A percentile compares a stretch with the other conserved stretches of the same genome.
Conservation (phyloP, 2,329 filamentous ascomycete genomes). For the Diaporthe vaccinii region DNA sequence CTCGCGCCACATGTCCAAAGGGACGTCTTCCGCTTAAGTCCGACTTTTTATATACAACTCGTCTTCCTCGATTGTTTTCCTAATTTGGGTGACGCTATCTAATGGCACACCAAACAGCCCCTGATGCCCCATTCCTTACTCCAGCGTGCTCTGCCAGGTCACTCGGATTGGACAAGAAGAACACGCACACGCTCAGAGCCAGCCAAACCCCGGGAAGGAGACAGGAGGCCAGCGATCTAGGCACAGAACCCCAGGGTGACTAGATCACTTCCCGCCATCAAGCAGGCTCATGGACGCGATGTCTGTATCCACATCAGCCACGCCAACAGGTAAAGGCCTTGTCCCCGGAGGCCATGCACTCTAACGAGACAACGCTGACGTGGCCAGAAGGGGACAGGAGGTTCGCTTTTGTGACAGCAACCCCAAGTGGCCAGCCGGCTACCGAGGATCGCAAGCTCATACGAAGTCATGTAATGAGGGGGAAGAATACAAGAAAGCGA, state of each 20-base stretch:
- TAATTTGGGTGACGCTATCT: background rate
- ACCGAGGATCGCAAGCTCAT: slow-evolving; percentile 1
- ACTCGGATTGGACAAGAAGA: background rate
- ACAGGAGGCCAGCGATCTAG: background rate
- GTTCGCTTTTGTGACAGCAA: background rate
- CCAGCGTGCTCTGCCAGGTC: background rate
- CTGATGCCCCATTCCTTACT: background rate
- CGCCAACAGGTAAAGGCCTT: background rate
- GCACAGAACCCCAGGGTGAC: background rate
- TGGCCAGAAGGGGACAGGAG: background rate
- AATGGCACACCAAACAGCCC: background rate
- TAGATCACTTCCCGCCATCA: background rate
- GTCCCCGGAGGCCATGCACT: background rate
- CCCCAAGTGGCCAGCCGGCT: background rate
- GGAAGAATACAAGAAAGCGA: background rate
- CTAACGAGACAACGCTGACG: background rate
- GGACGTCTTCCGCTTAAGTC: background rate
- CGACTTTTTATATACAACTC: background rate
- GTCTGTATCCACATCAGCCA: background rate
- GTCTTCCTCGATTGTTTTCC: background rate
- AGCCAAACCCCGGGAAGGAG: background rate
- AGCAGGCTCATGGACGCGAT: background rate
- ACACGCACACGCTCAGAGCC: background rate
- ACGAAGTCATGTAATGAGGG: background rate
- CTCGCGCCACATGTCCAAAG: background rate